Evolutionary conservation across 805 yeast species (phyloP).

Genomic region (Pichia pseudocactophila): DNA sequence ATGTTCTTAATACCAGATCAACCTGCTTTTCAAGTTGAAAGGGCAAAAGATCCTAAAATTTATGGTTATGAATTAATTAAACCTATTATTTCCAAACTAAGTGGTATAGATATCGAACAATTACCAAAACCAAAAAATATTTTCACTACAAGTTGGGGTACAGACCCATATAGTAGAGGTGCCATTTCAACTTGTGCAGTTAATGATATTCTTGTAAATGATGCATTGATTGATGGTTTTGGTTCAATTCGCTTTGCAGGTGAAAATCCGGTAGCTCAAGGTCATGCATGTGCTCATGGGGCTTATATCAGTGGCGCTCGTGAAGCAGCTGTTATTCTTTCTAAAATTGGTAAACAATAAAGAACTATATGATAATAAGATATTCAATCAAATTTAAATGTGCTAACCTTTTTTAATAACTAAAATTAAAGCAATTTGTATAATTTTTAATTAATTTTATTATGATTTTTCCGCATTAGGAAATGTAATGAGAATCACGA

Average conservation of each 20-base stretch:
- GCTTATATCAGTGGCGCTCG: slow-evolving; percentile 43
- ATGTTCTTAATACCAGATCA: slow-evolving; percentile 41
- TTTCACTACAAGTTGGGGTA: slow-evolving; percentile 36
- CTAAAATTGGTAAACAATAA: slow-evolving; percentile 1
- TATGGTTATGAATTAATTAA: slow-evolving; percentile 35
- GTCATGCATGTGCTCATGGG: slow-evolving; percentile 48
- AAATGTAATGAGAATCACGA: not conserved
- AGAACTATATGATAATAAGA: not conserved
- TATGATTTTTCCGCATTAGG: slow-evolving; percentile 1
- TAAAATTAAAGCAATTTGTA: not conserved
- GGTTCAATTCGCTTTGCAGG: slow-evolving; percentile 43
- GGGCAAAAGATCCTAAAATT: slow-evolving; percentile 22
- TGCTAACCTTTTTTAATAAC: no score
- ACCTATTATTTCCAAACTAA: slow-evolving; percentile 31
- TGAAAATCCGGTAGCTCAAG: slow-evolving; percentile 42
- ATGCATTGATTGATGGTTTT: slow-evolving; percentile 23
- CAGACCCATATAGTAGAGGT: slow-evolving; percentile 41
- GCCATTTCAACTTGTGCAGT: slow-evolving; percentile 37
- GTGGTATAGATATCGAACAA: slow-evolving; percentile 15
- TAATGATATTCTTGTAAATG: slow-evolving; percentile 33
- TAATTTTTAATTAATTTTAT: not conserved
- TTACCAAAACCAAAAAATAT: slow-evolving; percentile 21
- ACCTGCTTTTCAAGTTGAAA: slow-evolving; percentile 37
- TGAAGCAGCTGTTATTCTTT: slow-evolving; percentile 29
- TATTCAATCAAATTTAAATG: no score